Conservation (phyloP, 371 early-diverging fungal genomes). For the Smittium culicis region DNA sequence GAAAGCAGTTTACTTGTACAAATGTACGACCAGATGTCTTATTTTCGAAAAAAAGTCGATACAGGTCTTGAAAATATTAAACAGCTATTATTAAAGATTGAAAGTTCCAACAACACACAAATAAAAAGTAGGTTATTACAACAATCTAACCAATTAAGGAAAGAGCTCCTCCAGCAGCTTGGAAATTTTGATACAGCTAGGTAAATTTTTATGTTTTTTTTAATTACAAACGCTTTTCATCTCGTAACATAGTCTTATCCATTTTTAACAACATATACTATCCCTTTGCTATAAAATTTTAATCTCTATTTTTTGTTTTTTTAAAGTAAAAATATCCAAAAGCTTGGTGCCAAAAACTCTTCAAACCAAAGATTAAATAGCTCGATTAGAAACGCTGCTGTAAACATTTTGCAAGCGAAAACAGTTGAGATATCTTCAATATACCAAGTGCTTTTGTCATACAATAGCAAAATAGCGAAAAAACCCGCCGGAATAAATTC, state of each 20-base stretch:
- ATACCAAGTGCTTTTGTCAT: not conserved
- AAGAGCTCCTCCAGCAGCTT: not conserved
- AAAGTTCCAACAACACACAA: not conserved
- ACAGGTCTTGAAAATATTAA: not conserved
- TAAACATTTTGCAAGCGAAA: not conserved
- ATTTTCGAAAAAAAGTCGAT: not conserved
- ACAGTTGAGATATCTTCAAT: not conserved
- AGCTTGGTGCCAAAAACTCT: not conserved
- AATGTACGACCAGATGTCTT: not conserved
- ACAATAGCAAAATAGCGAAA: too few species aligned
- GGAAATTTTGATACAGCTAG: not conserved
- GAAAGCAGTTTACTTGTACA: not conserved
- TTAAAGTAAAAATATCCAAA: not conserved
- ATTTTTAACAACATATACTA: too few species aligned
- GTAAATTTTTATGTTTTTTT: not conserved
- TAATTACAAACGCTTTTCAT: too few species aligned
- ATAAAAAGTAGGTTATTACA: not conserved
- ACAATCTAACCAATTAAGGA: not conserved
- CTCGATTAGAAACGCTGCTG: not conserved
- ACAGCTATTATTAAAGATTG: not conserved
- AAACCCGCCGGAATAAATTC: too few species aligned
- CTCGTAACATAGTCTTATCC: too few species aligned
- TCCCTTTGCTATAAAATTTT: too few species aligned
- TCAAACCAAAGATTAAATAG: not conserved
- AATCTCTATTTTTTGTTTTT: not conserved